Conservation (phyloP, 2,329 filamentous ascomycete genomes). For the Pseudogymnoascus sp. region DNA sequence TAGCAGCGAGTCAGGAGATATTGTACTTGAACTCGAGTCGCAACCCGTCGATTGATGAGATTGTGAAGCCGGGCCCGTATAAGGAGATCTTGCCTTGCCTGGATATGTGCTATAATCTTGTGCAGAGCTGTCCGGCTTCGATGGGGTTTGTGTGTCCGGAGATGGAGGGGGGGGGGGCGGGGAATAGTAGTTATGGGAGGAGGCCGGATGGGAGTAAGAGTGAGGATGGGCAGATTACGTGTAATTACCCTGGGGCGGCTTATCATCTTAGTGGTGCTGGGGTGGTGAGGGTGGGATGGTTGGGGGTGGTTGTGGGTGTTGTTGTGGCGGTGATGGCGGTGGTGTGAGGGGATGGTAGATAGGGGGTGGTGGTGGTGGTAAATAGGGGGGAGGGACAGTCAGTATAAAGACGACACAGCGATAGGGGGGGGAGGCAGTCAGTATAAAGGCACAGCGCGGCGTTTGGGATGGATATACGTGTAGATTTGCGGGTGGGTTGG, state of each 20-base stretch:
- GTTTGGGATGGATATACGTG: not conserved
- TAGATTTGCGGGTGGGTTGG: not conserved
- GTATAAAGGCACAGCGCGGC: not conserved
- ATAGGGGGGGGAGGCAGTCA: not conserved
- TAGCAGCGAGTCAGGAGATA: constrained; percentile 14
- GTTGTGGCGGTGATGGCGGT: not conserved
- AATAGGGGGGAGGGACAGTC: too few relatives aligned
- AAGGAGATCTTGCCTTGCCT: constrained; percentile 86
- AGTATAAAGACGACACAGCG: too few relatives aligned
- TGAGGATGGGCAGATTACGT: constrained; percentile 35
- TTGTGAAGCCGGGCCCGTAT: constrained; percentile 76
- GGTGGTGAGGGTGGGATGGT: not conserved
- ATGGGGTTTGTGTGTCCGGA: constrained; percentile 69
- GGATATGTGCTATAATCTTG: constrained; percentile 77
- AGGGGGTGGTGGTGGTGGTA: not conserved
- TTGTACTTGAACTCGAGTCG: constrained; percentile 47
- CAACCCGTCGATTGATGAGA: constrained; percentile 61
- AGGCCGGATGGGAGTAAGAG: constrained; percentile 17
- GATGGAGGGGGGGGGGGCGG: constrained; percentile 33
- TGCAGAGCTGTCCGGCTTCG: constrained; percentile 71
- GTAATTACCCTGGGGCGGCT: constrained; percentile 54
- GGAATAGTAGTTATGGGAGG: constrained; percentile 33
- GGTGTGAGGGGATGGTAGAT: not conserved
- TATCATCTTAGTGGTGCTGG: constrained; percentile 36
- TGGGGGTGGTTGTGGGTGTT: constrained; percentile 12